Percentiles rank a stretch among this genome's conserved stretches.
phyloP scores from a whole-genome alignment of 2,329 filamentous ascomycete species.

The Exophiala bonariae region DNA sequence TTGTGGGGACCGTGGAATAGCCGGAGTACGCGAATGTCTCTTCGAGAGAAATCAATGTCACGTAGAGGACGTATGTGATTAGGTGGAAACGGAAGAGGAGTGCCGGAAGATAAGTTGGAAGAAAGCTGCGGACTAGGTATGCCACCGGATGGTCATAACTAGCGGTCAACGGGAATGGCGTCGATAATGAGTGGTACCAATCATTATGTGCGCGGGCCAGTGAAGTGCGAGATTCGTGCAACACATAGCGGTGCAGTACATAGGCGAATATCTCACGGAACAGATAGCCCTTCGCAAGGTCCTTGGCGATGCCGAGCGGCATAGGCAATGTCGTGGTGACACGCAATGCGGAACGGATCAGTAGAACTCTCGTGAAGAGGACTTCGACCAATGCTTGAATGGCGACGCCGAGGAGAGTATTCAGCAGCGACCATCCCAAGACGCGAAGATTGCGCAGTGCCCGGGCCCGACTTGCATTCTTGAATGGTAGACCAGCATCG shows the following conservation, averaged over 20 bases:
- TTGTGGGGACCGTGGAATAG: slow-evolving; percentile 58
- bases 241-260: slow-evolving; percentile 68
- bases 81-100: slow-evolving; percentile 61
- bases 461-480: slow-evolving; percentile 41
- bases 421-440: slow-evolving; percentile 54
- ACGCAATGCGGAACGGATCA: slow-evolving; percentile 56
- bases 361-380: slow-evolving; percentile 53
- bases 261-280: slow-evolving; percentile 69
- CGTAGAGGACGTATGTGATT: slow-evolving; percentile 58
- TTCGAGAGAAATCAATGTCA: slow-evolving; percentile 57
- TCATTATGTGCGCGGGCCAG: slow-evolving; percentile 43
- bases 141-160: slow-evolving; percentile 61
- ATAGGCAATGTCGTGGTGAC: slow-evolving; percentile 61
- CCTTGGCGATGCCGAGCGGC: slow-evolving; percentile 61
- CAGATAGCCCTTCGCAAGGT: slow-evolving; percentile 54
- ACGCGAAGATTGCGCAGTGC: slow-evolving; percentile 43
- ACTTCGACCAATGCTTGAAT: slow-evolving; percentile 59
- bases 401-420: slow-evolving; percentile 54
- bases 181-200: slow-evolving; percentile 58
- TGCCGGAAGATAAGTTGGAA: slow-evolving; percentile 59
- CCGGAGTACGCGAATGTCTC: slow-evolving; percentile 62
- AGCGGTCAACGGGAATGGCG: slow-evolving; percentile 58
- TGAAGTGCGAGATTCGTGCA: slow-evolving; percentile 53
- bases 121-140: slow-evolving; percentile 55
- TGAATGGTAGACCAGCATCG: slow-evolving; percentile 48